A percentile compares a stretch with the other conserved stretches of the same genome.
These are phyloP conservation scores for Reutealis trisperma DNA, from an alignment of 345 rosid genomes.

Conservation along the genomic window DNA sequence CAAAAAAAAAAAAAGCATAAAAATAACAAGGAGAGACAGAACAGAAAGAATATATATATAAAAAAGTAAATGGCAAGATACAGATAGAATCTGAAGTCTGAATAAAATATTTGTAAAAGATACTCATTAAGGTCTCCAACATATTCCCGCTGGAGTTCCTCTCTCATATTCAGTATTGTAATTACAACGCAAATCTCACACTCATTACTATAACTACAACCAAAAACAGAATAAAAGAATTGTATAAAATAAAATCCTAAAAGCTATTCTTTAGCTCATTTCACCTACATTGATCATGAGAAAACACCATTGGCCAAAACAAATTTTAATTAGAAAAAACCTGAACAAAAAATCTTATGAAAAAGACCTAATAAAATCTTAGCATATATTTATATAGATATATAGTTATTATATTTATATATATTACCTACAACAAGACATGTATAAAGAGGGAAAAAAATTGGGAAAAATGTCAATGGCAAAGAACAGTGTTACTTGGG, in stretches of 20 bases:
- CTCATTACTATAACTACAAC: background rate
- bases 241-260: background rate
- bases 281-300: background rate
- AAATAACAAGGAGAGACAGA: background rate
- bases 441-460: background rate
- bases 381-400: background rate
- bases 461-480: background rate
- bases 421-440: too few species aligned
- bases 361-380: background rate
- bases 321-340: background rate
- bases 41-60: too few species aligned
- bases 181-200: background rate
- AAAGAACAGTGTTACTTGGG: constrained; percentile 46
- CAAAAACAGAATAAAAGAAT: too few species aligned
- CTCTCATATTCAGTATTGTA: background rate
- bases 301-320: background rate
- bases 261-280: background rate
- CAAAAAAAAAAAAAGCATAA: too few species aligned
- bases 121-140: background rate
- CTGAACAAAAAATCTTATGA: background rate
- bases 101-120: too few species aligned
- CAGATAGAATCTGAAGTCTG: background rate
- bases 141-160: background rate
- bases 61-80: background rate
- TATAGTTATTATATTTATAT: background rate